Conservation (phyloP, 305 asterid species). For the Fraxinus sp. region DNA sequence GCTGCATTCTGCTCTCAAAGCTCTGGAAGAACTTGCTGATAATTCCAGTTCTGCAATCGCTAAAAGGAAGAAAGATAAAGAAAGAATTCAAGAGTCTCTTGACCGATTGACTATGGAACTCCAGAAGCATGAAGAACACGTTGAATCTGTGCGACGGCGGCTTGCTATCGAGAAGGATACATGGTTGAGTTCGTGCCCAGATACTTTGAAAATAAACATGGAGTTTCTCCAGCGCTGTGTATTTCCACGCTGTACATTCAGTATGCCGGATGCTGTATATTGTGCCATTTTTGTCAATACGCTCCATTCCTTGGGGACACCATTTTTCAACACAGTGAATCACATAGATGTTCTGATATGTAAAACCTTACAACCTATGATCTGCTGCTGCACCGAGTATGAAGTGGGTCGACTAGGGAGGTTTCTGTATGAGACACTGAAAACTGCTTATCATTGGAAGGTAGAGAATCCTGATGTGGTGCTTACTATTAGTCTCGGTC, state of each 20-base stretch:
- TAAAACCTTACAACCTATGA: constrained; percentile 98
- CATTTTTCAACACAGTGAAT: constrained; percentile 97
- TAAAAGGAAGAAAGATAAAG: constrained; percentile 96
- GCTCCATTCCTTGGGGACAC: constrained; percentile 96
- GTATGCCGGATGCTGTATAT: constrained; percentile 98
- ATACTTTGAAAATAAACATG: constrained; percentile 94
- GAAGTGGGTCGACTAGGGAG: constrained; percentile 98
- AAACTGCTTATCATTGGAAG: constrained; percentile 97
- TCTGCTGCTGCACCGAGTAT: constrained; percentile 99
- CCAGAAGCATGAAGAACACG: constrained; percentile 95
- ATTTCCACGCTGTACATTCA: constrained; percentile 97
- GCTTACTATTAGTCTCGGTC: constrained; percentile 12
- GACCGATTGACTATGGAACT: constrained; percentile 80
- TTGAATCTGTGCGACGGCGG: constrained; percentile 85
- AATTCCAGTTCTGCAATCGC: constrained; percentile 98
- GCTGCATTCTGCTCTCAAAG: constrained; percentile 87
- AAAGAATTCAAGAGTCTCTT: constrained; percentile 95
- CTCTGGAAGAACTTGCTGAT: constrained; percentile 94
- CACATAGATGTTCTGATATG: constrained; percentile 98
- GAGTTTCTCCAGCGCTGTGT: constrained; percentile 98
- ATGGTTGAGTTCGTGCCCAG: constrained; percentile 99
- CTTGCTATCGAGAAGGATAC: constrained; percentile 91
- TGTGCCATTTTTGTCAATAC: constrained; percentile 94
- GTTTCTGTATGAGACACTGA: constrained; percentile 87
- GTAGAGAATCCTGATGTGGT: constrained; percentile 36